Evolutionary conservation across 1,139 yeast genomes (phyloP), one percentile per base, ranked within the genome.

Genomic region (Kurtzmaniella quercitrusa): DNA sequence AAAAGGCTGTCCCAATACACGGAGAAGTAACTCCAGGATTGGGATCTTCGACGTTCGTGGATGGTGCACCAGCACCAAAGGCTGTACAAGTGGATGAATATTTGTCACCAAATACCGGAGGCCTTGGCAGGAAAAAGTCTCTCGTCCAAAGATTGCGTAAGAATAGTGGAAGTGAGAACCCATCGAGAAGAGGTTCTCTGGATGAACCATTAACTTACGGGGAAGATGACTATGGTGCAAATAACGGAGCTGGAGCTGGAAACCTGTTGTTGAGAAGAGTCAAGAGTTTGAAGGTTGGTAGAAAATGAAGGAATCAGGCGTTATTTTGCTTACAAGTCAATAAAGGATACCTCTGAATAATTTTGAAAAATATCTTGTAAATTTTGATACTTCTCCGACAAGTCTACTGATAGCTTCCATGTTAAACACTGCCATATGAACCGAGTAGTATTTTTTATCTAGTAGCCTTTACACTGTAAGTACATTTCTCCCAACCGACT

Each of bases 61-160:
- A 93, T 61, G 98, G 98, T 32, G 94, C 98, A 0, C 98, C 98
- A 15, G 98, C 97, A 3, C 83, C 95, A 22, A 61, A 56, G 66
- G 47, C 51, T 19, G 53, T 51, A 4, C 48, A 45, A 20, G 56
- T 56, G 39, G 68, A 68, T 28, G 65, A 61, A 16, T 57, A 48
- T 44, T 56, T 66, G 45, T 47, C 55, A 42, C 40, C 60, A 17
- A 54, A 55, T 37, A 7, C 22, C 4, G 79, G 78, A 1, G 34
- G 34, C 11, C 60, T 84, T 46, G 75, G 77, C 20, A 78, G 91
- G 63, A 87, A 86, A 63, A 88, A 88, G 68, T 84, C 94, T 9
- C 59, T 86, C 41, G 88, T 78, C 8, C 88, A 84, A 59, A 71
- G 88, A 56, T 66, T 84, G 49, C 74, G 82, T 50, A 68, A 66